These are phyloP conservation scores for Allomyces arbusculus DNA, from an alignment of 192 early-diverging fungal genomes.

Conservation along the genomic window DNA sequence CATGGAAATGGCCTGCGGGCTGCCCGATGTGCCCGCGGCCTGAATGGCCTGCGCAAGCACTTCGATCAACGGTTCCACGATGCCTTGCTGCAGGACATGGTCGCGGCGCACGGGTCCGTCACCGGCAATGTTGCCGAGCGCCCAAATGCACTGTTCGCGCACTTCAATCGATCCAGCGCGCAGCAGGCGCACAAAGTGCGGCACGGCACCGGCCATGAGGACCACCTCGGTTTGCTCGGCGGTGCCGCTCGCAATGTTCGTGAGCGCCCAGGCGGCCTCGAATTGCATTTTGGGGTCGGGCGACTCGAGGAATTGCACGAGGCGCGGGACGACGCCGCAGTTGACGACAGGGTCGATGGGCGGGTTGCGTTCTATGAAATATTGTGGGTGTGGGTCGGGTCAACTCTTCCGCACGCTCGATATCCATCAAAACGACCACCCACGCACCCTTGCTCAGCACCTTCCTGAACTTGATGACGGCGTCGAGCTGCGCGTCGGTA, in stretches of 20 bases:
- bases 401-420: neutral
- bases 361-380: slow-evolving; percentile 13
- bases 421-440: neutral
- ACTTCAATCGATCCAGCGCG: slow-evolving; percentile 8
- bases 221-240: slow-evolving; percentile 21
- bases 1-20: slow-evolving; percentile 15
- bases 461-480: slow-evolving; percentile 22
- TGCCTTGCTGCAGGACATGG: slow-evolving; percentile 13
- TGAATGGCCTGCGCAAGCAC: slow-evolving; percentile 1
- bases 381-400: neutral
- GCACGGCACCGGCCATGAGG: slow-evolving; percentile 22
- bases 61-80: slow-evolving; percentile 10
- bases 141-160: slow-evolving; percentile 20
- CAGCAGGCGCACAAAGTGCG: slow-evolving; percentile 20
- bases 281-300: slow-evolving; percentile 17
- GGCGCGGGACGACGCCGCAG: slow-evolving; percentile 21
- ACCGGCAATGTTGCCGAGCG: slow-evolving; percentile 30
- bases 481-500: slow-evolving; percentile 19
- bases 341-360: slow-evolving; percentile 28
- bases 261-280: slow-evolving; percentile 33
- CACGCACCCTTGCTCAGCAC: slow-evolving; percentile 15
- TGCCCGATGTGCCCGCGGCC: slow-evolving; percentile 12
- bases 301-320: slow-evolving; percentile 26
- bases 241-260: slow-evolving; percentile 24
- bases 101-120: slow-evolving; percentile 20